Evolutionary conservation across 2,329 filamentous ascomycete species (phyloP).

Genomic region (Venturia carpophila): DNA sequence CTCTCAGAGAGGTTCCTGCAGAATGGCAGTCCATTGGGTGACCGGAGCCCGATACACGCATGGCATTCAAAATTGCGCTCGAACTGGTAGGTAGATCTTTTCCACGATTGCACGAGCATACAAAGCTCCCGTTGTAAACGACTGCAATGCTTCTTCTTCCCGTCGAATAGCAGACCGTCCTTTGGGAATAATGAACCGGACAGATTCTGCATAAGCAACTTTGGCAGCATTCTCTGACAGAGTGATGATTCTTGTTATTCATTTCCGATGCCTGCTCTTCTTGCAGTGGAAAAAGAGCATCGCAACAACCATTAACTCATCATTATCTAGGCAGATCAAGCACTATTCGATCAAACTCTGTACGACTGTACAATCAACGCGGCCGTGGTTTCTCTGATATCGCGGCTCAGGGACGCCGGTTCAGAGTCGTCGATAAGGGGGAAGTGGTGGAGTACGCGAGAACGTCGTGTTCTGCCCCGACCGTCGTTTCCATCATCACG

Average conservation of each 20-base stretch:
- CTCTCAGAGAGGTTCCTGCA: not conserved
- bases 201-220: too few species aligned
- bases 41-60: not conserved
- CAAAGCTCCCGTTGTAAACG: not conserved
- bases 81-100: constrained; percentile 7
- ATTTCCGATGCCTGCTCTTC: too few species aligned
- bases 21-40: constrained; percentile 13
- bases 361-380: constrained; percentile 34
- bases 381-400: constrained; percentile 20
- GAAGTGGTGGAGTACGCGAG: constrained; percentile 1
- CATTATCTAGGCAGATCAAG: constrained; percentile 38
- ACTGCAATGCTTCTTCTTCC: too few species aligned
- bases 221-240: too few species aligned
- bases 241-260: not conserved
- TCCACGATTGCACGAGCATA: too few species aligned
- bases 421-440: constrained; percentile 15
- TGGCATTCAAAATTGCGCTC: constrained; percentile 19
- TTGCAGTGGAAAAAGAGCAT: too few species aligned
- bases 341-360: constrained; percentile 50
- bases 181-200: too few species aligned
- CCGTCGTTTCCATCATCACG: constrained; percentile 47
- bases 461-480: constrained; percentile 31
- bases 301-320: not conserved
- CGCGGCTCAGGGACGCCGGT: constrained; percentile 18
- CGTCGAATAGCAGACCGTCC: too few species aligned